Base-by-base conservation (phyloP, 371 early-diverging fungal genomes). In the Apophysomyces sp. region DNA sequence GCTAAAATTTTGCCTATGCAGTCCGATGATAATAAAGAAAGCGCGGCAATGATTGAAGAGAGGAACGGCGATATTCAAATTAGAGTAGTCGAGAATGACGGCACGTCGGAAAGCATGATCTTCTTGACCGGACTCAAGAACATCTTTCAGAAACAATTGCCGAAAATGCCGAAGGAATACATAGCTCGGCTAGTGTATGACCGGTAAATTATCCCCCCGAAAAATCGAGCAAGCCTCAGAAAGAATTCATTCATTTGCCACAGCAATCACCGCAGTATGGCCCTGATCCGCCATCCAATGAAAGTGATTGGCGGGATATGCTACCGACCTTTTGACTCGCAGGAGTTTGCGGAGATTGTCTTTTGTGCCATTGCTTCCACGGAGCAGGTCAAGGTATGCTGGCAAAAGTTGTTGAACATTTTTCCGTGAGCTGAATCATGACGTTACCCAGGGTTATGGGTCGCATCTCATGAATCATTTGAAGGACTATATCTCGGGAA, bases 101-200 rank as follows among this genome's bases (percentile, higher is more conserved):
- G 88, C 3, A 55, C 68, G 4, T 84, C 85, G 26, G 88, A 91
- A 34, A 89, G 87, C 40, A 90, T 95, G 89, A 90, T 92, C 7
- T 72, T 95, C 27, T 80, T 99, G 60, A 93, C 98, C 0, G 94
- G 94, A 27, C 80, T 99, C 56, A 98, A 98, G 75, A 93, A 91
- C 69, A 89, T 99, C 37, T 98, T 99, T 75, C 97, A 98, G 73
- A 94, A 92, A 61, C 99, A 99, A 73, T 81, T 99, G 54, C 99
- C 99, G 11, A 99, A 98, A 62, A 99, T 99, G 99, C 99, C 99
- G 12, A 92, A 92, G 69, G 99, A 99, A 65, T 99, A 99, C 67
- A 99, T 99, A 63, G 89, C 97, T 0, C 85, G 98, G 16, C 87
- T 99, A 18, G 97, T 99, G 0, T 99, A 97, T 75, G 99, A 99